Base-by-base conservation (phyloP, 2,329 filamentous ascomycete species). In the Drechslerella dactyloides region DNA sequence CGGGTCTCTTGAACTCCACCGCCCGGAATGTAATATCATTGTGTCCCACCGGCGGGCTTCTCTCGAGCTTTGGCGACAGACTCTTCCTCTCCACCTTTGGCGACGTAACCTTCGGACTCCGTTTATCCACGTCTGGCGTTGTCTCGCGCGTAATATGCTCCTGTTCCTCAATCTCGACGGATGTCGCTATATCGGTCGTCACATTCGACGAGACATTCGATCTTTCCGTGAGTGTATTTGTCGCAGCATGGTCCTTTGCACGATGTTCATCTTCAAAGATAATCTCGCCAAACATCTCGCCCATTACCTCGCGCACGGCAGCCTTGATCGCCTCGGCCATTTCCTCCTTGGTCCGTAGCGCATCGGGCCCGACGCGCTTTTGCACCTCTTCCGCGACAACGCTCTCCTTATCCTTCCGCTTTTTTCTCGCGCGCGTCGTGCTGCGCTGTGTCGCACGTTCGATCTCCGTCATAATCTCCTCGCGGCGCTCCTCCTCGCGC, bases 401-500 rank as follows among this genome's bases (percentile, higher is more conserved):
- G 21, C 19, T 61, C 50, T 65, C 68, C 33, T 58, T 61, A 8
- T 72, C 68, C 42, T 72, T 72, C 30, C 50, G 50, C 40, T 65
- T 72, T 51, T 72, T 72, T 44, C 60, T 65, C 5, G 68, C 68
- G 19, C 68, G 60, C 7, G 68, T 72, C 6, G 68, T 72, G 37
- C 68, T 72, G 10, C 60, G 54, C 51, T 72, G 68, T 7, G 69
- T 68, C 13, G 69, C 69, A 1, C 60, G 56, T 24, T 73, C 63
- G 42, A 73, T 73, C 48, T 73, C 69, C 23, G 59, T 68, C 69
- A 73, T 73, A 46, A 73, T 73, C 19, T 73, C 69, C 17, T 73
- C 50, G 37, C 62, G 69, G 13, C 63, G 42, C 27, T 73, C 61
- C 33, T 73, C 61, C 27, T 55, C 52, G 17, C 52, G 52, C 27